Percentiles rank a stretch among this genome's conserved stretches.
These are phyloP conservation scores for Metroxylon sagu DNA, from an alignment of 176 grass and related monocot genomes.

Conservation along the genomic window DNA sequence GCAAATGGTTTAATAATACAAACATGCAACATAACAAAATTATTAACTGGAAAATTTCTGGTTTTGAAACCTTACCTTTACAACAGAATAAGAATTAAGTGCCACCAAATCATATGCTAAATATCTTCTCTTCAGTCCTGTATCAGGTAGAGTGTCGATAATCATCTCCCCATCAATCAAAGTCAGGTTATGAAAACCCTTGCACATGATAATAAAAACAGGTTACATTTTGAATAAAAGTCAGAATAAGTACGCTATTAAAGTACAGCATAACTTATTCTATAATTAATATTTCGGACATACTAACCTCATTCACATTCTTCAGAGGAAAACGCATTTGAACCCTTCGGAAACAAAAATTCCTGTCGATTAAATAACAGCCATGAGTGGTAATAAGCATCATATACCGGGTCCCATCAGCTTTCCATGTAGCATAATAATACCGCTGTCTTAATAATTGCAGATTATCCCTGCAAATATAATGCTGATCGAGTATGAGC, in stretches of 20 bases:
- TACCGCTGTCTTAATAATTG: conserved; percentile 96
- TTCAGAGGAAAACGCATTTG: conserved; percentile 96
- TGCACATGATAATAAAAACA: conserved; percentile 22
- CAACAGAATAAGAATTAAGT: conserved; percentile 45
- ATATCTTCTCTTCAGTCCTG: conserved; percentile 84
- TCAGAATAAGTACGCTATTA: conserved; percentile 3
- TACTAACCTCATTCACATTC: conserved; percentile 58
- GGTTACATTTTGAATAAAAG: conserved; percentile 6
- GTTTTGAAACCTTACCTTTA: conserved; percentile 38
- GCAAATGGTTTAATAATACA: no score
- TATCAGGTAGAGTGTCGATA: conserved; percentile 85
- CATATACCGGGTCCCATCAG: conserved; percentile 98
- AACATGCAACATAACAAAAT: no score
- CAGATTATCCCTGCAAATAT: conserved; percentile 69
- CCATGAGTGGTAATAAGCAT: conserved; percentile 89
- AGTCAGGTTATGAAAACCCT: conserved; percentile 74
- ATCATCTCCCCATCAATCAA: conserved; percentile 99
- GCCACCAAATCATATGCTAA: conserved; percentile 92
- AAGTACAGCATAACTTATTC: conserved; percentile 1
- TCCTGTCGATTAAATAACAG: conserved; percentile 86
- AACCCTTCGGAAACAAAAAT: conserved; percentile 87
- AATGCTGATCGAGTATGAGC: background rate
- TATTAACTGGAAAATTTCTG: no score
- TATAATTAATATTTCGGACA: conserved; percentile 1
- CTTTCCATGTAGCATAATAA: conserved; percentile 99